These are phyloP conservation scores for Oidiodendron maius DNA, from an alignment of 495 filamentous ascomycete species.

Conservation along the genomic window DNA sequence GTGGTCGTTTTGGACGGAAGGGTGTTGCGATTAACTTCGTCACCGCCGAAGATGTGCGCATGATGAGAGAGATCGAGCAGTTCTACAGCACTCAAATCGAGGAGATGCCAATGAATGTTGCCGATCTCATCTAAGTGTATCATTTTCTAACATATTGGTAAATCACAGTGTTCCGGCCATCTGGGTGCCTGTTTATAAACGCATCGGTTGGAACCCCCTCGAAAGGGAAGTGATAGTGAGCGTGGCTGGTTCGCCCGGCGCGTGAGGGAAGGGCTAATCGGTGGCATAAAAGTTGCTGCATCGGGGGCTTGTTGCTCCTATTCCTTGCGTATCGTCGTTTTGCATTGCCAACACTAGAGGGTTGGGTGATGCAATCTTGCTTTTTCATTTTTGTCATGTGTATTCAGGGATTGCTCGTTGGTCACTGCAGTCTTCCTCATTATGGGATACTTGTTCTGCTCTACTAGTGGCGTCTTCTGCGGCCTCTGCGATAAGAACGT, in stretches of 20 bases:
- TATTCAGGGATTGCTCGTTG: constrained; percentile 22
- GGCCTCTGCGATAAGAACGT: constrained; percentile 5
- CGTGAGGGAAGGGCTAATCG: constrained; percentile 22
- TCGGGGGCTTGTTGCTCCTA: constrained; percentile 12
- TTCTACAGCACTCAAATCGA: constrained; percentile 80
- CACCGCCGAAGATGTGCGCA: constrained; percentile 96
- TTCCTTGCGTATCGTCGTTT: constrained; percentile 16
- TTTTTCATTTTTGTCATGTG: constrained; percentile 16
- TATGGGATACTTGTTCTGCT: constrained; percentile 11
- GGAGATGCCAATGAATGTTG: constrained; percentile 85
- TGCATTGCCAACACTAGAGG: constrained; percentile 21
- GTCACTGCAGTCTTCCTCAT: constrained; percentile 14
- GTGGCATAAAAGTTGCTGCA: constrained; percentile 26
- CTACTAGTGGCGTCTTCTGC: constrained; percentile 8
- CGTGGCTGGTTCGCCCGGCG: constrained; percentile 22
- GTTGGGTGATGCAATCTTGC: constrained; percentile 20
- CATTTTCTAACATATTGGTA: constrained; percentile 15
- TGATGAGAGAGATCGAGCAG: constrained; percentile 94
- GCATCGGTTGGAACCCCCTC: constrained; percentile 16
- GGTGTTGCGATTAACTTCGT: constrained; percentile 99
- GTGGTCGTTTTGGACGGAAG: constrained; percentile 98
- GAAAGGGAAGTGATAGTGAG: constrained; percentile 25
- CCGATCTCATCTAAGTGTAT: constrained; percentile 51
- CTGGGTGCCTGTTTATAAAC: constrained; percentile 11
- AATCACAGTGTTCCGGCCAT: constrained; percentile 20